These are phyloP conservation scores for Crithidia sp. DNA, from an alignment of 208 protist genomes.

Conservation along the genomic window DNA sequence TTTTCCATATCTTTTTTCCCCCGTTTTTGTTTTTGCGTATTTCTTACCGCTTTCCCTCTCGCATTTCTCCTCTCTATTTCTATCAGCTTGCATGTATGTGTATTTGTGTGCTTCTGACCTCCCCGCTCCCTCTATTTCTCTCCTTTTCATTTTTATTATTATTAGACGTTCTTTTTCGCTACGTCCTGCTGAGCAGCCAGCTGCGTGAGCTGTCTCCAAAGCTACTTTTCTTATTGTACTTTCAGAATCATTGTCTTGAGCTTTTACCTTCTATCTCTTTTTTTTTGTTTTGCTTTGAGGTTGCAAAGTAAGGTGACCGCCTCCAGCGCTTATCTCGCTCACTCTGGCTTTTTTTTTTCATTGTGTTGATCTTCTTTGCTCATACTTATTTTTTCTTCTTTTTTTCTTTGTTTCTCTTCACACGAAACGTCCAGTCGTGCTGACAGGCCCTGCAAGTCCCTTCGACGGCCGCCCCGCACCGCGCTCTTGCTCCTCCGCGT, in stretches of 20 bases:
- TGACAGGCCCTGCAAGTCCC: no score
- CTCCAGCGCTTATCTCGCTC: neutral
- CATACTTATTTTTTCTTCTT: neutral
- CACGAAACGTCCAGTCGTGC: no score
- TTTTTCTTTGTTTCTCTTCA: conserved; percentile 8
- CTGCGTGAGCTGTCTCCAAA: neutral
- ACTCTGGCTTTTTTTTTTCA: conserved; percentile 9
- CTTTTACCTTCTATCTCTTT: neutral
- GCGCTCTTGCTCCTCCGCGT: no score
- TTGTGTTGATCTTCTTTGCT: conserved; percentile 6
- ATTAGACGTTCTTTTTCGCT: neutral
- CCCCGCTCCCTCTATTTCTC: neutral
- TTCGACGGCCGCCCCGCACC: no score
- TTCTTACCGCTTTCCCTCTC: neutral
- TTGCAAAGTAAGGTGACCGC: neutral
- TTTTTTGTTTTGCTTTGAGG: neutral
- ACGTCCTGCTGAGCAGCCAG: neutral
- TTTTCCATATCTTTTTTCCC: neutral
- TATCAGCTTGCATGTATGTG: neutral
- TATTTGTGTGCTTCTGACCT: neutral
- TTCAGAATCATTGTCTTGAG: conserved; percentile 5
- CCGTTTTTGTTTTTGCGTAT: conserved; percentile 14
- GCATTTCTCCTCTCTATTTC: neutral
- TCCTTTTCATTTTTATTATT: neutral
- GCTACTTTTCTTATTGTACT: conserved; percentile 2